Conservation (phyloP, 2,329 filamentous ascomycete genomes). For the Calonectria fujianensis region DNA sequence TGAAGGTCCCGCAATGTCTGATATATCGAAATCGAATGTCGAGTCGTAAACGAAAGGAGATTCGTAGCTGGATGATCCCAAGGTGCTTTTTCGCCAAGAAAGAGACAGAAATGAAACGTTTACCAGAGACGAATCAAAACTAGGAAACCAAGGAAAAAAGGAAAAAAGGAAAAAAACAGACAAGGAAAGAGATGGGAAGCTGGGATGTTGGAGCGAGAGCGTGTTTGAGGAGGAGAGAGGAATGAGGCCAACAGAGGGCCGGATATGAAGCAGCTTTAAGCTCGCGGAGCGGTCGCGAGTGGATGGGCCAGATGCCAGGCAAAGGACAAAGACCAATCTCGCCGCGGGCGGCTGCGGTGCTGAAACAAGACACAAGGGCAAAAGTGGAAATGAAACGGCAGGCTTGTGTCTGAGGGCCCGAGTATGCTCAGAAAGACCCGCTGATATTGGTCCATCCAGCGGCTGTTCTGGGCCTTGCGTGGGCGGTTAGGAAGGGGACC, state of each 20-base stretch:
- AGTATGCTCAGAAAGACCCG: slow-evolving; percentile 62
- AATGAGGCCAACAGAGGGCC: slow-evolving; percentile 50
- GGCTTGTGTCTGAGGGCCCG: slow-evolving; percentile 69
- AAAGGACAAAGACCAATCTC: slow-evolving; percentile 55
- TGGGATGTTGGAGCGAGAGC: slow-evolving; percentile 48
- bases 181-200: slow-evolving; percentile 46
- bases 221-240: slow-evolving; percentile 54
- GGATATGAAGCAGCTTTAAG: slow-evolving; percentile 59
- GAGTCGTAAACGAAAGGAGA: slow-evolving; percentile 40
- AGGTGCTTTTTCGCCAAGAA: slow-evolving; percentile 44
- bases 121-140: slow-evolving; percentile 55
- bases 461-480: slow-evolving; percentile 65
- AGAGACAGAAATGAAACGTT: slow-evolving; percentile 51
- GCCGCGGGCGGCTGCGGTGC: slow-evolving; percentile 53
- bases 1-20: slow-evolving; percentile 34
- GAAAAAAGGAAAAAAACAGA: slow-evolving; percentile 47
- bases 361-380: slow-evolving; percentile 56
- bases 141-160: slow-evolving; percentile 48
- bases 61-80: slow-evolving; percentile 38
- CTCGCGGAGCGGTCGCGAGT: slow-evolving; percentile 49
- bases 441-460: slow-evolving; percentile 72
- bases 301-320: slow-evolving; percentile 46
- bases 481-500: slow-evolving; percentile 51
- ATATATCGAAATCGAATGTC: slow-evolving; percentile 40
- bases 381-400: slow-evolving; percentile 70